These are phyloP conservation scores for Pythium biforme DNA, from an alignment of 352 stramenopile genomes.

Conservation along the genomic window DNA sequence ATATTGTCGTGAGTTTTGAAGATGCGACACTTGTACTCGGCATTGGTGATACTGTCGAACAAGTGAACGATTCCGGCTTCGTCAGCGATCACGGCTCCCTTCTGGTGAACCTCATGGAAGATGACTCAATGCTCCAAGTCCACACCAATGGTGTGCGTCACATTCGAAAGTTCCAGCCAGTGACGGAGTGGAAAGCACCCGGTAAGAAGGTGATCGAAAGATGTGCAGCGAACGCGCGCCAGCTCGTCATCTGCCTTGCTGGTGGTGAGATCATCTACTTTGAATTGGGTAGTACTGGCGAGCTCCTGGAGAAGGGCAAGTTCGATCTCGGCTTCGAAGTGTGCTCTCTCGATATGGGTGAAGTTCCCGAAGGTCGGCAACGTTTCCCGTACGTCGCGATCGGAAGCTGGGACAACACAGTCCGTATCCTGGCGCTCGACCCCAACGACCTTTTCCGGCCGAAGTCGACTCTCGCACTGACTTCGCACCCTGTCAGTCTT, in stretches of 20 bases:
- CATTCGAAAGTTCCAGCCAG: constrained; percentile 90
- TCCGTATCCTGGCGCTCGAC: constrained; percentile 94
- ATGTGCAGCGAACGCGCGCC: constrained; percentile 94
- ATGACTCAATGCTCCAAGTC: constrained; percentile 96
- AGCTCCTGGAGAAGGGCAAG: constrained; percentile 92
- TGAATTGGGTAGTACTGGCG: constrained; percentile 92
- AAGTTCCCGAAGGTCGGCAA: constrained; percentile 92
- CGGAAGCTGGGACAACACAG: constrained; percentile 90
- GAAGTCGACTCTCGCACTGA: constrained; percentile 81
- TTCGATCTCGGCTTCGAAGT: constrained; percentile 96
- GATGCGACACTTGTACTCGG: constrained; percentile 98
- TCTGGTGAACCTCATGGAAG: constrained; percentile 92
- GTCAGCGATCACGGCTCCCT: constrained; percentile 94
- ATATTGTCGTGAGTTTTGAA: constrained; percentile 99
- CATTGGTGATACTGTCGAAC: constrained; percentile 97
- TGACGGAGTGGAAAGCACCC: constrained; percentile 97
- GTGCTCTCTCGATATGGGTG: constrained; percentile 96
- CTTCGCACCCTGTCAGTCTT: constrained; percentile 79
- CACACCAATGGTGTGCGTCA: constrained; percentile 95
- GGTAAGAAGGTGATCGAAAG: constrained; percentile 97
- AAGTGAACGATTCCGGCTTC: constrained; percentile 96
- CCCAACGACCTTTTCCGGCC: constrained; percentile 89
- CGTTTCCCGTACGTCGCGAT: constrained; percentile 96
- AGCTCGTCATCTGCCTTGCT: constrained; percentile 96
- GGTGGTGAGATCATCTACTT: constrained; percentile 98